Evolutionary conservation across 768 basidiomycete genomes (phyloP).

Genomic region (Gymnopilus dilepis): DNA sequence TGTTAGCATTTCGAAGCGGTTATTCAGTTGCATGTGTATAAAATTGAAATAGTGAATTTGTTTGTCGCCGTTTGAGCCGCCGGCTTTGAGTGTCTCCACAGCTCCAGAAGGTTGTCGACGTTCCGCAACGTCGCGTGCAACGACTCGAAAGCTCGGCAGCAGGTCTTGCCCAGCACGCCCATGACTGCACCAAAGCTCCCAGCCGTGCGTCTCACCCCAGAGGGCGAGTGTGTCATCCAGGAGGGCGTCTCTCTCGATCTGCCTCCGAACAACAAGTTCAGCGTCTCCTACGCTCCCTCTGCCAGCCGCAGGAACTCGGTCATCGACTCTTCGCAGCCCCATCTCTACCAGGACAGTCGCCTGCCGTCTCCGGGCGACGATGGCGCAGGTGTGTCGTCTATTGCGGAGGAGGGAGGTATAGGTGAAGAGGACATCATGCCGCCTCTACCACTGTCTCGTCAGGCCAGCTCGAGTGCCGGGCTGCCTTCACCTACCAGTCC

Average conservation of each 20-base stretch:
- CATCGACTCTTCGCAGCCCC: constrained; percentile 3
- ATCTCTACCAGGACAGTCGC: background rate
- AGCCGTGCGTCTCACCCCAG: constrained; percentile 56
- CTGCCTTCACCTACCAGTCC: constrained; percentile 17
- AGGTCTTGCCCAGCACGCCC: constrained; percentile 6
- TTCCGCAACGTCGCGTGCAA: constrained; percentile 6
- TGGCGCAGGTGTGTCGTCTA: constrained; percentile 54
- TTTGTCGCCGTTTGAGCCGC: constrained; percentile 43
- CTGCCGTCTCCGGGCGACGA: constrained; percentile 32
- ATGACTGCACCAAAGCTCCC: constrained; percentile 48
- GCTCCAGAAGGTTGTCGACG: background rate
- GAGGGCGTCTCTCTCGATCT: constrained; percentile 53
- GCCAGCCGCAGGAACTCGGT: constrained; percentile 31
- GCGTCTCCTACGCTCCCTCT: constrained; percentile 58
- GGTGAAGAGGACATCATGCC: constrained; percentile 26
- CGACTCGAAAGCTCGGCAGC: constrained; percentile 3
- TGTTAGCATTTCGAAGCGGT: constrained; percentile 11
- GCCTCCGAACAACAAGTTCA: constrained; percentile 61
- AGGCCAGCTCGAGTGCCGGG: background rate
- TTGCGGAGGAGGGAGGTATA: constrained; percentile 50
- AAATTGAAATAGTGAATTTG: constrained; percentile 20
- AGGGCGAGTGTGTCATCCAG: constrained; percentile 46
- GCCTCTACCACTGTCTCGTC: constrained; percentile 7
- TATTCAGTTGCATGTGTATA: constrained; percentile 12
- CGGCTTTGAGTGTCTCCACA: constrained; percentile 8